phyloP scores from a whole-genome alignment of 1,139 yeast species.

The Meyerozyma guilliermondii region DNA sequence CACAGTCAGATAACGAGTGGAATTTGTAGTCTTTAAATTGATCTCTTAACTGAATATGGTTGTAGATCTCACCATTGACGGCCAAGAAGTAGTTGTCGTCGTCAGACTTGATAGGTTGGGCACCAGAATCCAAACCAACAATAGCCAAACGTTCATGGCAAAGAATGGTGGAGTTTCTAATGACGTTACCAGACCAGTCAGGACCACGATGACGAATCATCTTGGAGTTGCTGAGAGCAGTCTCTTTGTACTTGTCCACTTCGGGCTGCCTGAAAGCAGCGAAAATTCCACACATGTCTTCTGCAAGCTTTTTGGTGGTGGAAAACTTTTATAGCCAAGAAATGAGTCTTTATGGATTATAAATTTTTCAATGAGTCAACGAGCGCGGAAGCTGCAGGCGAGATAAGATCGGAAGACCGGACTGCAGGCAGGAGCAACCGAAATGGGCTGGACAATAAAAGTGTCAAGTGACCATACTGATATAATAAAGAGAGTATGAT shows the following conservation, averaged over 20 bases:
- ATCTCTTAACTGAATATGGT: slow-evolving; percentile 85
- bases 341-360: background rate
- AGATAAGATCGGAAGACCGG: background rate
- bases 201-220: slow-evolving; percentile 98
- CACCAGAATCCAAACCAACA: slow-evolving; percentile 93
- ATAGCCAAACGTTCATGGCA: slow-evolving; percentile 96
- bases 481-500: no score
- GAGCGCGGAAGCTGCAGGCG: slow-evolving; percentile 1
- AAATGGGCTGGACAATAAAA: no score
- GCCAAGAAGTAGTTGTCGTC: slow-evolving; percentile 73
- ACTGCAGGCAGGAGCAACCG: background rate
- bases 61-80: slow-evolving; percentile 97
- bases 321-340: background rate
- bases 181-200: slow-evolving; percentile 93
- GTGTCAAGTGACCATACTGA: no score
- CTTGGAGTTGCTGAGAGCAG: slow-evolving; percentile 85
- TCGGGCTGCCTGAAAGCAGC: slow-evolving; percentile 85
- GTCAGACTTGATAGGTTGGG: slow-evolving; percentile 87
- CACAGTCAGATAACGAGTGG: slow-evolving; percentile 93
- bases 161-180: slow-evolving; percentile 72
- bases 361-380: slow-evolving; percentile 2
- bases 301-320: background rate
- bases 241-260: slow-evolving; percentile 73
- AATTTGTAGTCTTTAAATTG: slow-evolving; percentile 67
- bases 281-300: slow-evolving; percentile 91